Evolutionary conservation across 2,329 filamentous ascomycete genomes (phyloP), one percentile per base, ranked within the genome.

Genomic region (Xylariaceae sp.): DNA sequence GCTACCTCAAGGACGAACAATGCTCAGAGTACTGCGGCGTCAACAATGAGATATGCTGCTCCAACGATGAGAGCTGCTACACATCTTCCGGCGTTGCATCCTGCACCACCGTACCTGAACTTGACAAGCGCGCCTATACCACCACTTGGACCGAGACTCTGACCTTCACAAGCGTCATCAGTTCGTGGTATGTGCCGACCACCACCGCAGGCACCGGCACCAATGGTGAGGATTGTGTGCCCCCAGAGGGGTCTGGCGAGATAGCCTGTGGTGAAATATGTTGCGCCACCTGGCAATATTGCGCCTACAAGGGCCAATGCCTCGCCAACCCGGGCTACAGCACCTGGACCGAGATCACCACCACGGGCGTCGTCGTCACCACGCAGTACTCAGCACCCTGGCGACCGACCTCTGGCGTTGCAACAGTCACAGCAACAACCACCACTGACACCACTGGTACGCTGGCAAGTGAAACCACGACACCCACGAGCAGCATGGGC

Each of bases 261-360:
- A 76, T 76, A 7, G 74, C 80, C 3, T 91, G 87, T 63, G 86
- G 86, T 31, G 64, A 65, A 45, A 83, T 85, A 51, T 91, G 87
- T 75, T 92, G 87, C 67, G 80, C 81, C 19, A 78, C 72, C 52
- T 81, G 79, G 69, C 85, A 89, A 67, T 86, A 83, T 62, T 91
- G 88, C 66, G 77, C 75, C 46, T 72, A 67, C 49, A 54, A 68
- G 1, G 80, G 80, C 45, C 77, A 83, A 61, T 90, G 86, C 64
- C 68, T 72, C 5, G 66, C 77, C 22, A 79, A 79, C 47, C 73
- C 72, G 42, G 76, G 73, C 55, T 75, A 73, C 55, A 71, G 69
- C 56, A 58, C 58, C 7, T 63, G 56, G 51, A 71, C 72, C 42
- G 68, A 75, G 35, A 65, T 73, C 53, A 66, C 77, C 49, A 76